Base-by-base conservation (phyloP, 495 filamentous ascomycete species). In the Aspergillus conjunctus region DNA sequence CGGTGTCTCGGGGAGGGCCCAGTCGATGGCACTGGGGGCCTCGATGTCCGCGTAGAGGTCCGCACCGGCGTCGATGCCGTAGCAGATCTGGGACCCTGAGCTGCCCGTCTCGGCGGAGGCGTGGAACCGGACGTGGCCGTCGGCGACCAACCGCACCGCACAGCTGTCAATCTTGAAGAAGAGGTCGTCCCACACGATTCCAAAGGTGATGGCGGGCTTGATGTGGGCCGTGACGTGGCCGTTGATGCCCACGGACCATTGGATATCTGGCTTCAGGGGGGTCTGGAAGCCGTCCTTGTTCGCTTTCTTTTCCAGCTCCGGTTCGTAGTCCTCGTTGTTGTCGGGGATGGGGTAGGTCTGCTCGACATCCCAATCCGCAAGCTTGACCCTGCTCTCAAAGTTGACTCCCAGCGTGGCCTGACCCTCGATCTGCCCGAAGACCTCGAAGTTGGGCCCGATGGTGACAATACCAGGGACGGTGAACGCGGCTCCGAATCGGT, bases 381-480 rank as follows among this genome's bases (percentile, higher is more conserved):
- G 56, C 33, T 59, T 51, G 32, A 59, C 32, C 7, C n/a, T 21
- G 33, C 46, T 59, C 18, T 59, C 46, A 7, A 59, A 43, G 17
- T 52, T 59, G 46, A 43, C 56, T 12, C 46, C 56, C 9, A 59
- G 12, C 7, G 46, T 52, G 5, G 32, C 56, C 10, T n/a, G 11
- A 7, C 56, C 56, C 30, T 59, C 46, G 15, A 59, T 43, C 56
- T 52, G 56, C 5, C 56, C 56, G 21, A 14, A n/a, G 18, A 59
- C 21, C 11, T 59, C 34, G 18, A 59, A 51, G 34, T 59, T 59
- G 15, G 46, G 56, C 14, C 56, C 56, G 21, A 59, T 39, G 1
- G 56, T 59, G 31, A 59, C 48, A 30, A 59, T 59, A 7, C 56
- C 56, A 9, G 56, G 56, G 15, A 59, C 32, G 32, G 56, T 31